phyloP scores from a whole-genome alignment of 2,329 filamentous ascomycete species.

The Pseudogymnoascus sp. region DNA sequence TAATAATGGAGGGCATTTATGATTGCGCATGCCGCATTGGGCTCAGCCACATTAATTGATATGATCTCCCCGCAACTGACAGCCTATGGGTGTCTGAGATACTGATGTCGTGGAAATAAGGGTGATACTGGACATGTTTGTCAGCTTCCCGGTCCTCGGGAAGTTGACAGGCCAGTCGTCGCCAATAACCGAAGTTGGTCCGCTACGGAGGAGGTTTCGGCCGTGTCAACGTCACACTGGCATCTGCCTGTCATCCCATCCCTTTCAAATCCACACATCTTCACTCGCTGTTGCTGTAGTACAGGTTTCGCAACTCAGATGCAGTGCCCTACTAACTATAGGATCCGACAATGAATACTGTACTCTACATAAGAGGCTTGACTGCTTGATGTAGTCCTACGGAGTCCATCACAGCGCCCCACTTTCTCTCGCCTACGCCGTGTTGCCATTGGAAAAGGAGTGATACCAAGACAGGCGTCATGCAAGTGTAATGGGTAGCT shows the following conservation, averaged over 20 bases:
- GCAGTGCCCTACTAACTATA: not conserved
- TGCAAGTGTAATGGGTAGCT: not conserved
- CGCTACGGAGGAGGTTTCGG: not conserved
- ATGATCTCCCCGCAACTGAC: not conserved
- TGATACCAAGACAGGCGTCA: not conserved
- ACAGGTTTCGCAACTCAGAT: not conserved
- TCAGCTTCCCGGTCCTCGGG: not conserved
- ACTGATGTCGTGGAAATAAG: conserved; percentile 1
- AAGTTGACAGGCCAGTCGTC: not conserved
- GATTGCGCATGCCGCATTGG: not conserved
- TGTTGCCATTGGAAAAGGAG: not conserved
- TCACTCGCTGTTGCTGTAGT: not conserved
- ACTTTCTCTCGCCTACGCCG: not conserved
- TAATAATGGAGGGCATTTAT: not conserved
- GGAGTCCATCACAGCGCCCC: not conserved
- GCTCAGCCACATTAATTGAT: not conserved
- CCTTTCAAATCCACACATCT: not conserved
- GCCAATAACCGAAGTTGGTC: not conserved
- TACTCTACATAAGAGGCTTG: not conserved
- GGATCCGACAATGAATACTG: not conserved
- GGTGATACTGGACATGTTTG: not conserved
- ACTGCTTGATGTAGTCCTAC: not conserved
- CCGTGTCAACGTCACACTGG: not conserved
- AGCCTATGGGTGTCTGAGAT: not conserved
- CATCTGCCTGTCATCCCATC: not conserved